Percentiles rank a stretch among this genome's conserved stretches.
Evolutionary conservation across 1,284 basidiomycete species (phyloP).

Genomic region (Ustilago bromivora): DNA sequence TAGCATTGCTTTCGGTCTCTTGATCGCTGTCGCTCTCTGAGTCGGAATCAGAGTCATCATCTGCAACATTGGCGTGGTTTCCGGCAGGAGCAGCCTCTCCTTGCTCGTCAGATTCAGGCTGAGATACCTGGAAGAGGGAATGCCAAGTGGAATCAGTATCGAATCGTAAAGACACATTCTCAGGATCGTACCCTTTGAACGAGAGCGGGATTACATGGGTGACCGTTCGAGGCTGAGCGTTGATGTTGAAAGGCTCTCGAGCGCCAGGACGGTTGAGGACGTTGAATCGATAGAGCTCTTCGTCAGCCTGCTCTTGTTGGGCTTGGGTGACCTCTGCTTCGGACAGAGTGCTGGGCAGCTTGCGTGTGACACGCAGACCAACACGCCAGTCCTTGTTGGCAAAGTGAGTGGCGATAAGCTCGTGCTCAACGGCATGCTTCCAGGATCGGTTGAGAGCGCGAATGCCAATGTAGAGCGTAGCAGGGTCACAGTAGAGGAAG

Average conservation of each 20-base stretch:
- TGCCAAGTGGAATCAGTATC: constrained; percentile 59
- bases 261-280: constrained; percentile 47
- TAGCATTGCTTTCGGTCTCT: constrained; percentile 7
- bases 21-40: constrained; percentile 21
- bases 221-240: constrained; percentile 37
- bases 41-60: constrained; percentile 16
- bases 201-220: constrained; percentile 58
- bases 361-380: constrained; percentile 55
- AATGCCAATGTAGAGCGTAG: constrained; percentile 59
- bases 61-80: constrained; percentile 9
- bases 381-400: constrained; percentile 55
- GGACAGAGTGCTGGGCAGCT: constrained; percentile 37
- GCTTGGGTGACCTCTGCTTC: constrained; percentile 29
- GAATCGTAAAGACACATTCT: constrained; percentile 53
- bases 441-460: constrained; percentile 55
- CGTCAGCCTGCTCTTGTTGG: constrained; percentile 36
- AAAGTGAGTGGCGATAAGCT: constrained; percentile 55
- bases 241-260: constrained; percentile 44
- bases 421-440: constrained; percentile 56
- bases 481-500: constrained; percentile 63
- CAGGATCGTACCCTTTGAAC: constrained; percentile 52
- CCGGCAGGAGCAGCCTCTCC: constrained; percentile 8
- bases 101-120: constrained; percentile 30
- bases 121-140: constrained; percentile 54
- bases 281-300: constrained; percentile 41